phyloP scores from a whole-genome alignment of 2,329 filamentous ascomycete genomes.

The Venturia oleaginea region DNA sequence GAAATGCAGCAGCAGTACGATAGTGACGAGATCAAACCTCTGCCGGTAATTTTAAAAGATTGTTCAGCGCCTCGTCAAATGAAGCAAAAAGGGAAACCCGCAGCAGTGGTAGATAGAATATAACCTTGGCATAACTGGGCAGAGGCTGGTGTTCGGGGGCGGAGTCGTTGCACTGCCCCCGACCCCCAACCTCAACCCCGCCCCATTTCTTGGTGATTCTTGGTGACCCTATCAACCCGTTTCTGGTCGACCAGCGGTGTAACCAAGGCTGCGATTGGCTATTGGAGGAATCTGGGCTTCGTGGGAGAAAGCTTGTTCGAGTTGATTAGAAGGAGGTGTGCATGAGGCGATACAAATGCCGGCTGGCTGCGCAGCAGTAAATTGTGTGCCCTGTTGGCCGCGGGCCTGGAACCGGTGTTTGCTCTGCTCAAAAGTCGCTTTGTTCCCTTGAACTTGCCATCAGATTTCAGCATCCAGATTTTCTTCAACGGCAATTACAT shows the following conservation, averaged over 20 bases:
- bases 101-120: no score
- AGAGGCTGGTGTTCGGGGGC: neutral
- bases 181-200: neutral
- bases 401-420: neutral
- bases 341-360: neutral
- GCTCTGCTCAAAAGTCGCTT: neutral
- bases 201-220: neutral
- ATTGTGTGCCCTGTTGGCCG: neutral
- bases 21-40: no score
- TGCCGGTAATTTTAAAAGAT: no score
- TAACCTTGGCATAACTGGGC: no score
- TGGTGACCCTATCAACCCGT: neutral
- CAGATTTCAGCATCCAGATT: no score
- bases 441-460: neutral
- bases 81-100: no score
- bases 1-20: no score
- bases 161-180: neutral
- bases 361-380: neutral
- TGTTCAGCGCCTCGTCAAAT: no score
- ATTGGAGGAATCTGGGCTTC: no score
- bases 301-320: neutral
- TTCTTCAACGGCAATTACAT: no score
- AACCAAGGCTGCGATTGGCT: no score
- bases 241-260: neutral
- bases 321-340: neutral